Evolutionary conservation across 495 filamentous ascomycete genomes (phyloP), one percentile per base, ranked within the genome.

Genomic region (Astrothelium subdiscretum): DNA sequence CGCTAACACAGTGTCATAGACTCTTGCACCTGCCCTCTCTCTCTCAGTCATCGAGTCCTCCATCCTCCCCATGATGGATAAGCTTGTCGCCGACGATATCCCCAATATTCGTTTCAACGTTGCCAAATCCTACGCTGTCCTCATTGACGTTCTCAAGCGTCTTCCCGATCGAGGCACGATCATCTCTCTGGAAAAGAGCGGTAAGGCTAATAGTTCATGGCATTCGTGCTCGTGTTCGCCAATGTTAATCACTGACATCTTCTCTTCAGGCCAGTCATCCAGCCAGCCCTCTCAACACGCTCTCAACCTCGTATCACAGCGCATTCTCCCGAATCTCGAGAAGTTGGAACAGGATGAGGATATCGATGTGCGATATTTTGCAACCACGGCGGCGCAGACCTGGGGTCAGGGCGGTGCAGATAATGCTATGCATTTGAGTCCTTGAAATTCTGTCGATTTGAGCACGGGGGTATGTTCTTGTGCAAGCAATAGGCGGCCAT

Each of bases 101-200:
- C 94, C 94, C 59, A 98, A 98, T 74, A 98, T 98, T 72, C 90
- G 94, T 59, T 98, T 98, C 82, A 98, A 98, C 71, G 92, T 97
- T 59, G 95, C 94, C 61, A 98, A 98, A 77, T 97, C 95, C 31
- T 98, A 97, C 71, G 82, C 84, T 20, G 85, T 92, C 44, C 78
- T 98, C 44, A 92, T 97, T 67, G 84, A 87, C 63, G 91, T 92
- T 29, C 79, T 98, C 70, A 88, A 90, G 74, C 89, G 91, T 61
- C 83, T 98, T 22, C 94, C 94, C 1, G 87, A 87, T 31, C 80
- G 92, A 68, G 90, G 90, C 62, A 97, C 94, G 26, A 80, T 98
- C 68, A 83, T 87, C 69, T 82, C 85, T 58, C 72, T 96, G 42
- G 90, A 95, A 73, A 92, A 95, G 77, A 81, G 83, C 1, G 87